Conservation (phyloP, 2,329 filamentous ascomycete genomes). For the Chrysoporthe cubensis region DNA sequence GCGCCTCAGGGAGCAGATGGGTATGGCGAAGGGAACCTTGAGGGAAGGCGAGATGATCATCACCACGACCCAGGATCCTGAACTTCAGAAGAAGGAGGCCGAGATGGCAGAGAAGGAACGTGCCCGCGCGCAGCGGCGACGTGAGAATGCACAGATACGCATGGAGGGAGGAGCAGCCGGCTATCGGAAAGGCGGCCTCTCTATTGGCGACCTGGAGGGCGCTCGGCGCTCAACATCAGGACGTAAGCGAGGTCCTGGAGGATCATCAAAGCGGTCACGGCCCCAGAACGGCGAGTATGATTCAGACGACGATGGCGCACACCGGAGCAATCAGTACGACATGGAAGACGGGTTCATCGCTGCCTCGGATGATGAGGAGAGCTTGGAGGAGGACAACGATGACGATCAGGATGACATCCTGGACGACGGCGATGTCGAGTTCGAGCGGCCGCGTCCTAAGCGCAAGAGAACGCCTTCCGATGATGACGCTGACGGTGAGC, state of each 20-base stretch:
- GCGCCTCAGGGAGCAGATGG: slow-evolving; percentile 69
- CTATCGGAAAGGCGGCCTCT: slow-evolving; percentile 57
- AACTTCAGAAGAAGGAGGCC: slow-evolving; percentile 73
- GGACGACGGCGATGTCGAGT: slow-evolving; percentile 64
- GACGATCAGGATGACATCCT: slow-evolving; percentile 66
- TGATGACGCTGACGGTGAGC: slow-evolving; percentile 56
- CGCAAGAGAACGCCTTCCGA: slow-evolving; percentile 54
- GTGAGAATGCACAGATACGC: slow-evolving; percentile 69
- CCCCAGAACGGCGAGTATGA: slow-evolving; percentile 69
- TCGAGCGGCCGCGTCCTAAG: slow-evolving; percentile 54
- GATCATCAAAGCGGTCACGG: slow-evolving; percentile 40
- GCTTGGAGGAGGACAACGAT: slow-evolving; percentile 60
- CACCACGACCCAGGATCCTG: slow-evolving; percentile 72
- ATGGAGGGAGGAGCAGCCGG: slow-evolving; percentile 61
- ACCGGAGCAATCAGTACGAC: slow-evolving; percentile 75
- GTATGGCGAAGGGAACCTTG: slow-evolving; percentile 56
- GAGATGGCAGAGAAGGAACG: slow-evolving; percentile 77
- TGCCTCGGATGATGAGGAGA: slow-evolving; percentile 70
- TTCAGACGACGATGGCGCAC: slow-evolving; percentile 72
- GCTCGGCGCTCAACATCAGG: slow-evolving; percentile 52
- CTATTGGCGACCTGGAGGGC: slow-evolving; percentile 71
- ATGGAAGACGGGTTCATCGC: slow-evolving; percentile 80
- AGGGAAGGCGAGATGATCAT: slow-evolving; percentile 65
- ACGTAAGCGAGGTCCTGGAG: slow-evolving; percentile 59
- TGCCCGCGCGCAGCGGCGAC: slow-evolving; percentile 65